Conservation (phyloP, 331 rosid genomes). For the Quercus tomentella region DNA sequence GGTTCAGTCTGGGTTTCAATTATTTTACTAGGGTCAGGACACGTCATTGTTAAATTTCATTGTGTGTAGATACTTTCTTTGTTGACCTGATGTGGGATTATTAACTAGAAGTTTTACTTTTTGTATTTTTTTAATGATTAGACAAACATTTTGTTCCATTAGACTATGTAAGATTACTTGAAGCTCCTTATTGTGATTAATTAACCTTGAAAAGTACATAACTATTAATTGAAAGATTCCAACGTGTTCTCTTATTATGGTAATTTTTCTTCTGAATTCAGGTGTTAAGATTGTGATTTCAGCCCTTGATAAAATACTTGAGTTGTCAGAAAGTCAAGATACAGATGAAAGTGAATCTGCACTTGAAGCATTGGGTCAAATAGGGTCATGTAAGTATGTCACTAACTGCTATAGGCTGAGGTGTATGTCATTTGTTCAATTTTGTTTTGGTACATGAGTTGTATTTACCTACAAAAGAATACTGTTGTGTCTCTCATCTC, state of each 20-base stretch:
- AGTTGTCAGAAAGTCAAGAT: constrained; percentile 50
- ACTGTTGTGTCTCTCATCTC: background rate
- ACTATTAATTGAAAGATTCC: background rate
- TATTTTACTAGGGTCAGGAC: no score
- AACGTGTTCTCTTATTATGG: constrained; percentile 12
- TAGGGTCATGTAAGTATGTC: constrained; percentile 79
- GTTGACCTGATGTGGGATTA: background rate
- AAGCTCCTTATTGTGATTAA: background rate
- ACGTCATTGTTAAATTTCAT: background rate
- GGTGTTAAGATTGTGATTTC: constrained; percentile 59
- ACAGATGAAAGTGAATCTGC: constrained; percentile 80
- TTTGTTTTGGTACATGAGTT: background rate
- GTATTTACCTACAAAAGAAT: background rate
- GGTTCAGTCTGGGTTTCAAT: no score
- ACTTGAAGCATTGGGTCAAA: constrained; percentile 86
- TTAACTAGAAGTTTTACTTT: background rate
- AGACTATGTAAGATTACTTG: background rate
- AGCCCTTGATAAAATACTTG: constrained; percentile 62
- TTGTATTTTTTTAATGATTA: background rate
- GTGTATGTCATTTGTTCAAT: background rate
- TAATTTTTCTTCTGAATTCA: constrained; percentile 31
- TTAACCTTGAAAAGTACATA: background rate
- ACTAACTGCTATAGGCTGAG: background rate
- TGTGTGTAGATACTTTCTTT: background rate
- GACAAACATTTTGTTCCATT: background rate